Base-by-base conservation (phyloP, 2,329 filamentous ascomycete species). In the Ophiocordyceps camponoti-leonardi region DNA sequence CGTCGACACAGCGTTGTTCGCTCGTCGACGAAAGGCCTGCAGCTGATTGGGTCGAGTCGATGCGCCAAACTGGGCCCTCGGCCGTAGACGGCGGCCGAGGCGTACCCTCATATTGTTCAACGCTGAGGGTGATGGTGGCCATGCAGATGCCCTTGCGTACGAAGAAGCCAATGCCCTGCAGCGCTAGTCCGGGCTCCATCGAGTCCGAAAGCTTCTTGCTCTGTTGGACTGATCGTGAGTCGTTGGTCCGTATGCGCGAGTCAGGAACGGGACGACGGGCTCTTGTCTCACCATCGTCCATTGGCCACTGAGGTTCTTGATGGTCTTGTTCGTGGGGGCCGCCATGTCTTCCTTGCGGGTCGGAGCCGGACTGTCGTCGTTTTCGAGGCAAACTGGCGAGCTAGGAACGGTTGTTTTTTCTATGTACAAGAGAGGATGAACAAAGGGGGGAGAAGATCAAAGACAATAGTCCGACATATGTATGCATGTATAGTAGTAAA, bases 171-270 rank as follows among this genome's bases (percentile, higher is more conserved):
- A 86, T 67, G 57, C 80, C 80, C 69, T 87, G 83, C 55, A 90
- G 72, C 44, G 71, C 58, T 48, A 94, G 78, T 50, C 82, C 74
- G 1, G 77, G 68, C 49, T 87, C 83, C 43, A 78, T 66, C 51
- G 71, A 65, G 61, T 83, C 79, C 48, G 83, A 87, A 53, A 87
- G 68, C 50, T 67, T 64, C 60, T 83, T 83, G 72, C 92, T 88
- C 85, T 90, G 45, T 44, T 31, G 39, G 40, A 19, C 18, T 12
- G 11, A 12, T 23, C 23, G n/a, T 28, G 5, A 26, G 20, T 1
- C 19, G 14, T 20, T 11, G 12, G 14, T 5, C 18, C 19, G 20
- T 11, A 3, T 40, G 43, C 26, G 26, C 26, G 23, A 10, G 20
- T 40, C 18, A 20, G 43, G 22, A 14, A 19, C 13, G 12, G 16